phyloP scores from a whole-genome alignment of 129 eudicot genomes.

The Oenanthe sinensis region DNA sequence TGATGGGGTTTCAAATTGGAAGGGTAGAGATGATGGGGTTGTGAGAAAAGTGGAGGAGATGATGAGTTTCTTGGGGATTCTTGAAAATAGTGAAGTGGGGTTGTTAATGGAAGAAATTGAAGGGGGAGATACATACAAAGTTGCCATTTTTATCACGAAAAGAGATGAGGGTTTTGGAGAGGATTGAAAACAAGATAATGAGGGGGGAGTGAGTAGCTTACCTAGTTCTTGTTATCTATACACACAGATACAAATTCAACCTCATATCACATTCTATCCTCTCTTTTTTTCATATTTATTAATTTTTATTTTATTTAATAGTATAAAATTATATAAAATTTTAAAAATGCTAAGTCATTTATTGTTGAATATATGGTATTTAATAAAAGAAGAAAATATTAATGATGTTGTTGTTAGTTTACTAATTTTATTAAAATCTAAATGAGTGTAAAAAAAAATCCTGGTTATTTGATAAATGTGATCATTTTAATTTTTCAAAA shows the following conservation, averaged over 20 bases:
- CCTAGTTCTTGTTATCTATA: not conserved
- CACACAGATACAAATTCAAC: not conserved
- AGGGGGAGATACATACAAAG: conserved; percentile 2
- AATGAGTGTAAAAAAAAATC: too few relatives aligned
- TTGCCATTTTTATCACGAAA: not conserved
- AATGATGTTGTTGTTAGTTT: too few relatives aligned
- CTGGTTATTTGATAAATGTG: too few relatives aligned
- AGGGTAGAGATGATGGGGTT: conserved; percentile 14
- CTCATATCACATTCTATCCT: not conserved
- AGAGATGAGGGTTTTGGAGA: not conserved
- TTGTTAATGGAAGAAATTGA: conserved; percentile 6
- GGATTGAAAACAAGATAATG: not conserved
- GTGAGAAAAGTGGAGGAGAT: conserved; percentile 29
- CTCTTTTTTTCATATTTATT: too few relatives aligned
- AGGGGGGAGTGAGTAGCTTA: not conserved
- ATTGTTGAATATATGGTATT: too few relatives aligned
- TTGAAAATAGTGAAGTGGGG: conserved; percentile 12
- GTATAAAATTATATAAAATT: too few relatives aligned
- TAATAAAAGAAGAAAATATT: too few relatives aligned
- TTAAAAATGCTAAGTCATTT: too few relatives aligned
- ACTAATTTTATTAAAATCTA: too few relatives aligned
- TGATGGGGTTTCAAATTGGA: conserved; percentile 17
- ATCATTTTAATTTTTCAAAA: too few relatives aligned
- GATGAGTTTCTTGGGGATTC: conserved; percentile 8
- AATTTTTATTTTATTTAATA: too few relatives aligned